Base-by-base conservation (phyloP, 371 early-diverging fungal species). In the Blakeslea trispora region DNA sequence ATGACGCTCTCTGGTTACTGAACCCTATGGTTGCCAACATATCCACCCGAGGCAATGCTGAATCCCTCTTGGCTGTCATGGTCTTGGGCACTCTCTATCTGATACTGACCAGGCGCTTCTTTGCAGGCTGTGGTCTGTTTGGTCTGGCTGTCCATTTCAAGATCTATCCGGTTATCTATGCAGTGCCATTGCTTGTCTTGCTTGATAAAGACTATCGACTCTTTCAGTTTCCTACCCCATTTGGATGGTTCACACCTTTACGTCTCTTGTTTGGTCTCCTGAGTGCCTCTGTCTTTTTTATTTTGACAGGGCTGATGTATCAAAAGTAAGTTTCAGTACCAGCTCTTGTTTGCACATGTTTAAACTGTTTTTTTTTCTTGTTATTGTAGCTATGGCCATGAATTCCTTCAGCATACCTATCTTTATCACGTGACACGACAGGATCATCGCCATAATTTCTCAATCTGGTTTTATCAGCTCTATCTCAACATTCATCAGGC, bases 391-490 rank as follows among this genome's bases (percentile, higher is more conserved):
- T 96, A 95, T 57, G 95, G 94, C 18, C 54, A 81, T 46, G 91
- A 90, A 46, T 97, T 97, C 67, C 49, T 99, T 40, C 74, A 94
- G 24, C 90, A 97, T 57, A 91, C 97, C 0, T 97, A 93, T 61
- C 63, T 96, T 32, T 99, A 98, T 63, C 99, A 99, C 73, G 63
- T 97, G 41, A 89, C 88, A 1, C 90, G 99, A 61, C 90, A 91
- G 66, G 99, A 99, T 69, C 99, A 97, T 68, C 90, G 99, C 3
- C 99, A 99, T 80, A 99, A 99, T 80, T 98, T 97, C 67, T 95
- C 96, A 2, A 69, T 92, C 47, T 98, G 96, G 87, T 98, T 96
- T 64, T 92, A 94, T 68, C 84, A 89, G 47, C 89, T 98, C 51
- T 98, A 98, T 63, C 77, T 97, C 19, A 78, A 78, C 0, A 85